Evolutionary conservation across 306 rosid genomes (phyloP).

Genomic region (Purshia tridentata): DNA sequence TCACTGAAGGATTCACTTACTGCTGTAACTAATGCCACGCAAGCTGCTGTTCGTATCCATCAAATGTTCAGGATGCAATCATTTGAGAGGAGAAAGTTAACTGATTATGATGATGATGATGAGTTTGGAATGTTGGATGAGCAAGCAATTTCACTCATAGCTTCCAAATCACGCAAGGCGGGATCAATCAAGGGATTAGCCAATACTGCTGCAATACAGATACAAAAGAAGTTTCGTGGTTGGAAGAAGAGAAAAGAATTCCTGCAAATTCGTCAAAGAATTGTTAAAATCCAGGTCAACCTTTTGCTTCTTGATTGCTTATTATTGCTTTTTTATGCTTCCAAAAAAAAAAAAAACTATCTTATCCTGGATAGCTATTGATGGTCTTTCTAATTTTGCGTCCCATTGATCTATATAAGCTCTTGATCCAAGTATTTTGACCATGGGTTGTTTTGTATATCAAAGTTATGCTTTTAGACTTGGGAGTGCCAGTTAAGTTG

Average conservation of each 20-base stretch:
- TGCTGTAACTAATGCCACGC: slow-evolving; percentile 82
- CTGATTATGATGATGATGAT: slow-evolving; percentile 39
- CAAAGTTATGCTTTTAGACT: background rate
- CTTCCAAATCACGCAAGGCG: slow-evolving; percentile 48
- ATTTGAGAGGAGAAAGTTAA: slow-evolving; percentile 61
- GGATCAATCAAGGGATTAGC: slow-evolving; percentile 47
- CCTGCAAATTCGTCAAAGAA: slow-evolving; percentile 75
- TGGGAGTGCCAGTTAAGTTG: too few species aligned
- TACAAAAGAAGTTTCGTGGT: slow-evolving; percentile 92
- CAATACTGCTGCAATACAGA: slow-evolving; percentile 65
- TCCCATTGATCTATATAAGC: background rate
- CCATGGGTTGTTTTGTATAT: background rate
- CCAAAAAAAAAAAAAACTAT: background rate
- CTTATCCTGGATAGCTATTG: background rate
- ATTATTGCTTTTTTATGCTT: background rate
- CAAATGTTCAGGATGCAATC: slow-evolving; percentile 77
- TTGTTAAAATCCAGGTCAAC: slow-evolving; percentile 87
- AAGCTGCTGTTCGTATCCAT: slow-evolving; percentile 81
- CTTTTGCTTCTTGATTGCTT: slow-evolving; percentile 18
- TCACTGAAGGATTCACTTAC: slow-evolving; percentile 80
- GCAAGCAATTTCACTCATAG: slow-evolving; percentile 51
- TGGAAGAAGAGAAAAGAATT: slow-evolving; percentile 90
- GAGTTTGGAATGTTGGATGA: slow-evolving; percentile 55
- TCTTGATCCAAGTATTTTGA: background rate
- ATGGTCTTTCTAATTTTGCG: background rate